Percentiles rank a stretch among this genome's conserved stretches.
Conservation (phyloP, 2,329 filamentous ascomycete genomes). For the Monilinia fructicola region DNA sequence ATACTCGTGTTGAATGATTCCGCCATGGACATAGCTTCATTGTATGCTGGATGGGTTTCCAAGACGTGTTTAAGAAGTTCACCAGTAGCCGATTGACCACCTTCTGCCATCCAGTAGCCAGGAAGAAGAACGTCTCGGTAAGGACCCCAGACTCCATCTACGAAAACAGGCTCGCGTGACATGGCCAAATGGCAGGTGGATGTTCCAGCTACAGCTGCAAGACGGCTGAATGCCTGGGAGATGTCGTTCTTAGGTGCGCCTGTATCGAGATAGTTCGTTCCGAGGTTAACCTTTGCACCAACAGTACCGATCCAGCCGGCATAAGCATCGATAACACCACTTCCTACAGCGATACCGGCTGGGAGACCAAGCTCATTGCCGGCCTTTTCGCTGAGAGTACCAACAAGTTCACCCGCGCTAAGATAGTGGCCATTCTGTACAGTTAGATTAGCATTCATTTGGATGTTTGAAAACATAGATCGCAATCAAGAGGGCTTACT, state of each 20-base stretch:
- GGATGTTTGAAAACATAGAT: conserved; percentile 28
- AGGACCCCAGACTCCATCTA: conserved; percentile 93
- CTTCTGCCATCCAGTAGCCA: conserved; percentile 94
- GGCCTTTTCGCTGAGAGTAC: conserved; percentile 79
- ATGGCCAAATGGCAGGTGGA: conserved; percentile 97
- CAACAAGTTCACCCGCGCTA: conserved; percentile 89
- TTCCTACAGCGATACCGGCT: conserved; percentile 86
- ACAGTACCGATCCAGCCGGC: conserved; percentile 98
- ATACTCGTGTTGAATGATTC: conserved; percentile 84
- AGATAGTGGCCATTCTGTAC: conserved; percentile 83
- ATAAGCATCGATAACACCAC: conserved; percentile 96
- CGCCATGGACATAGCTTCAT: conserved; percentile 74
- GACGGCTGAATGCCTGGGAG: conserved; percentile 86
- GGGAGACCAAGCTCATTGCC: conserved; percentile 80
- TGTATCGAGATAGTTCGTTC: conserved; percentile 64
- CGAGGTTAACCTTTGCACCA: conserved; percentile 87
- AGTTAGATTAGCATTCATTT: conserved; percentile 23
- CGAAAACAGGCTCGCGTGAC: conserved; percentile 90
- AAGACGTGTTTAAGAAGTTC: conserved; percentile 92
- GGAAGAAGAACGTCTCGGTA: conserved; percentile 93
- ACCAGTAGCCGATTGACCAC: conserved; percentile 93
- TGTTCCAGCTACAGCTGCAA: conserved; percentile 92
- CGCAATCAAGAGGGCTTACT: conserved; percentile 63
- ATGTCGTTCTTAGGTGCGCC: conserved; percentile 76
- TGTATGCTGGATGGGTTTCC: conserved; percentile 89